Evolutionary conservation across 352 stramenopile species (phyloP), one percentile per base, ranked within the genome.

Genomic region (Globisporangium uncinulatum): DNA sequence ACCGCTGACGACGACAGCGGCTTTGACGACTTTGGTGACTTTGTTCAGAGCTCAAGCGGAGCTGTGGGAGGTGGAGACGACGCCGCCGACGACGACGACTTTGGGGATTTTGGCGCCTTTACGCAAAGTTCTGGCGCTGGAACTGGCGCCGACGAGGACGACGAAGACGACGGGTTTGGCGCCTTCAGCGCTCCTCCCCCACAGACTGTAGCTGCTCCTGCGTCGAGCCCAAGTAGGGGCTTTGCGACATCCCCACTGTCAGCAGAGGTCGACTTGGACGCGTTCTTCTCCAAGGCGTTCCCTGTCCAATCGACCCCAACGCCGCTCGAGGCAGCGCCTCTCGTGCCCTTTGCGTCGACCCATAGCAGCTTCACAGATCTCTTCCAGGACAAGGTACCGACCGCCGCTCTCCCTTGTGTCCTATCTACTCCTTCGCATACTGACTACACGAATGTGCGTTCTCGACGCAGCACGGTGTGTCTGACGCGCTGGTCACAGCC

Each of bases 261-360:
- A 17, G 63, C 63, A 2, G 73, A 73, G 49, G 34, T 53, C 11
- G 71, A 83, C 19, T 45, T 78, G 43, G 59, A 59, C 7, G 43
- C 32, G 6, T 80, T 80, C 48, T 83, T 83, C 49, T 31, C 42
- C 3, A 59, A 66, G 36, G 73, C 73, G 34, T 74, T 83, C n/a
- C 11, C 66, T 14, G 56, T 51, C 19, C 34, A 67, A n/a, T 36
- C 57, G 7, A 14, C 66, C 32, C 54, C 60, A 17, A 44, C 53
- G 6, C 41, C 46, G 17, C 14, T 66, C 20, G 54, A 61, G 13
- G 44, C 45, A 13, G 46, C 51, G 13, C 45, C 41, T 29, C 24
- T 43, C 4, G 31, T 39, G 31, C n/a, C 52, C 29, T 21, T 8
- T 8, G 8, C 42, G 6, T 21, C 53, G 14, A 19, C 24, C 0